Evolutionary conservation across 345 rosid genomes (phyloP), one percentile per base, ranked within the genome.

Genomic region (Rhodomyrtus tomentosa): DNA sequence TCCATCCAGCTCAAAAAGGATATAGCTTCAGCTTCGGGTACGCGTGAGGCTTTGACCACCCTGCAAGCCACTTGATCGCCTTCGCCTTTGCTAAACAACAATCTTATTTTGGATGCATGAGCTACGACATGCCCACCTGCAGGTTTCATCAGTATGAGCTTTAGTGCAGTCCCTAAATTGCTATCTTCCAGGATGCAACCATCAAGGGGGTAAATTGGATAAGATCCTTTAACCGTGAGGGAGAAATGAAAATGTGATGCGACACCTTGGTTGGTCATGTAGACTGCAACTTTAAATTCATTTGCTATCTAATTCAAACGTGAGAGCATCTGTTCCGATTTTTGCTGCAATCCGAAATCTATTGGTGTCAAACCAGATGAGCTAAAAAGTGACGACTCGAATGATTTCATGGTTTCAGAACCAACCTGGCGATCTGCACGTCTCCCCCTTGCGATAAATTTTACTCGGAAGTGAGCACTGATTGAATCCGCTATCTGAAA

Each of bases 91-190:
- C 98, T 92, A 90, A 95, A 96, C 93, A 89, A 90, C 88, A 96
- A 89, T 87, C 99, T 94, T 82, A 96, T 92, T 74, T 98, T 94
- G 80, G 93, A 96, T 50, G 99, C 98, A 86, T 95, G 96, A 56
- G 98, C 98, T 32, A 96, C 95, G 54, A 96, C 97, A 84, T 96
- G 98, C 2, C 99, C 98, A 85, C 97, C 97, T 40, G 98, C 98
- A 52, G 98, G 98, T 87, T 96, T 96, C 90, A 53, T 7, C 21
- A 20, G 24, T 20, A 53, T 3, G 55, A 7, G 25, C 55, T 53
- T 53, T 53, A 53, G 24, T 20, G 55, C 55, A 53, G 20, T 20
- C 24, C 24, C 55, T 25, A 53, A 53, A 21, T 53, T 53, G 10
- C 55, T 20, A 53, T 53, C 24, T 53, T 53, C 21, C 55, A 53